These are phyloP conservation scores for Bassia scoparia DNA, from an alignment of 148 eudicot genomes.

Conservation along the genomic window DNA sequence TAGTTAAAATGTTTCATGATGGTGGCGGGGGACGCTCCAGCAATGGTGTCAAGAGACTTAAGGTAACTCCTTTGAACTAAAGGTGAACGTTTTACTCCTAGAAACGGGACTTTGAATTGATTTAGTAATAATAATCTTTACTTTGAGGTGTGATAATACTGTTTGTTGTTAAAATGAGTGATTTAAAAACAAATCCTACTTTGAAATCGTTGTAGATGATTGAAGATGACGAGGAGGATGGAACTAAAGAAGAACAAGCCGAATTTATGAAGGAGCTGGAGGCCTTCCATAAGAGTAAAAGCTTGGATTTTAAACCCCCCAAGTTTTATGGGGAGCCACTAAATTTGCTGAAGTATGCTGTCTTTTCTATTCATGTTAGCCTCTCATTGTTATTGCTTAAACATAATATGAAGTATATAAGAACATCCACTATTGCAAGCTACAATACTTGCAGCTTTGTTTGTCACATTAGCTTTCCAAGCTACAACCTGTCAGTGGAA, in stretches of 20 bases:
- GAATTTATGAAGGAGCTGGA: constrained; percentile 79
- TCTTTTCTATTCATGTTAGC: constrained; percentile 9
- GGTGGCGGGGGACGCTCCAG: constrained; percentile 24
- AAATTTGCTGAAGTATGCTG: constrained; percentile 72
- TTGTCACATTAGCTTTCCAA: too few relatives aligned
- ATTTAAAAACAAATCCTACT: background rate
- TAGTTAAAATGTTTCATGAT: constrained; percentile 29
- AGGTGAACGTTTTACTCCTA: background rate
- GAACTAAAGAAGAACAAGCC: constrained; percentile 79
- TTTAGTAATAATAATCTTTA: background rate
- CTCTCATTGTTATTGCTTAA: background rate
- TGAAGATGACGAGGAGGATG: constrained; percentile 72
- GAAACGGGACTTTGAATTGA: constrained; percentile 6
- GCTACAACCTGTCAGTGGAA: too few relatives aligned
- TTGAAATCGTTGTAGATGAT: constrained; percentile 36
- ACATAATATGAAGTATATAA: too few relatives aligned
- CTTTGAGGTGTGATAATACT: background rate
- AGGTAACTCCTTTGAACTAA: constrained; percentile 16
- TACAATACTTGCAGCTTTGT: too few relatives aligned
- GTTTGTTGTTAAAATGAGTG: background rate
- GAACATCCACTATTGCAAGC: too few relatives aligned
- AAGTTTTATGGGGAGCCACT: constrained; percentile 88
- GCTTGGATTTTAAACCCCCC: constrained; percentile 74
- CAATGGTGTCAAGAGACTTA: constrained; percentile 30
- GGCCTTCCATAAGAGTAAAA: constrained; percentile 50